Base-by-base conservation (phyloP, 73 alveolate genomes). In the Symbiodinium pilosum region DNA sequence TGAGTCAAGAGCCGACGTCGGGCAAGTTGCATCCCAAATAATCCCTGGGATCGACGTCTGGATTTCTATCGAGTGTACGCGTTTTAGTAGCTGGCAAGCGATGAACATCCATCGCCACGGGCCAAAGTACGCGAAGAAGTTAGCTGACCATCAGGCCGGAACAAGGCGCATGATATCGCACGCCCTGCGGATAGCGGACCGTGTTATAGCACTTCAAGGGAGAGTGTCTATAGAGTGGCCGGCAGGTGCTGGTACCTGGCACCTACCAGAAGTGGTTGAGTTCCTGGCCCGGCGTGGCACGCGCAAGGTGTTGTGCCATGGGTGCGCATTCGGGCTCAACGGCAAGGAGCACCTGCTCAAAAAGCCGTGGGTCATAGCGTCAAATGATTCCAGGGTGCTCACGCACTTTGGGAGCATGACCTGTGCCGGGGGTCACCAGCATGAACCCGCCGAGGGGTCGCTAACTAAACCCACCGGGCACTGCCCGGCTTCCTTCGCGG, bases 31-130 rank as follows among this genome's bases (percentile, higher is more conserved):
- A 11, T 3, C 59, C 38, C 38, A 43, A 20, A 38, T 47, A 28
- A 20, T 85, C 51, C 93, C 93, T 0, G 93, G 93, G 4, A 81
- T 69, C 28, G 93, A 85, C 6, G 93, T 36, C 0, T 85, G 81
- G 75, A 4, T 85, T 44, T n/a, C 81, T 11, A 11, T 85, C 9
- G 36, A 16, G 0, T 85, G 93, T 51, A 85, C 93, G 32, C 40
- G 47, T 20, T 28, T 43, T 11, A 34, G 83, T 43, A 43, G 83
- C 5, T 52, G n/a, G 7, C 93, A 85, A 30, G 34, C 34, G 39
- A 36, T 85, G 16, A 44, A 85, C 47, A 44, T 18, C 21, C 83
- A 68, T 8, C 11, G 39, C 51, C 93, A 85, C 32, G 83, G 93
- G 8, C 47, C 34, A 0, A 69, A 85, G 81, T 85, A 12, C 43